Base-by-base conservation (phyloP, 2,329 filamentous ascomycete genomes). In the Colletotrichum horii region DNA sequence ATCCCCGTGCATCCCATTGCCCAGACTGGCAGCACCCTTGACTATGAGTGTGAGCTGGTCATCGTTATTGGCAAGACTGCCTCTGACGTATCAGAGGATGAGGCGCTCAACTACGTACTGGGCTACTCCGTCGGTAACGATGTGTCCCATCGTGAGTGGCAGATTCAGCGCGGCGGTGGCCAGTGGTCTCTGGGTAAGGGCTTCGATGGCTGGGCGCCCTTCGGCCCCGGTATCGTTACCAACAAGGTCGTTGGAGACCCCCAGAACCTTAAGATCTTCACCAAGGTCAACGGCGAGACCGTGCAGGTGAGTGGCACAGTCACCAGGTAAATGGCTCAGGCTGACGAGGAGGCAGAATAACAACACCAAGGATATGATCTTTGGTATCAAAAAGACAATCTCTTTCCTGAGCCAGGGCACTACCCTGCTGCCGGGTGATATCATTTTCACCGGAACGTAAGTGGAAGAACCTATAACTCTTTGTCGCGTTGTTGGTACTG, bases 21-120 rank as follows among this genome's bases (percentile, higher is more conserved):
- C 1, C 94, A 95, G 83, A 88, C 93, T 76, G 88, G 87, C 64
- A 85, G 87, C n/a, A 92, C 92, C 0, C 85, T 95, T 22, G 94
- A 96, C 84, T 96, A 96, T 83, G 94, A 96, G 84, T 95, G 93
- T 82, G 94, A 96, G 85, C 88, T 96, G 8, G 93, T 95, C 16
- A 88, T 92, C 48, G 87, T 96, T 11, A 95, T 96, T 77, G 93
- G 93, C 28, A 93, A 92, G 83, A 86, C 89, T 75, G 93, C 92
- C 75, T 84, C 86, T 58, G 89, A 95, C 80, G 92, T 96, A 15
- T 83, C 91, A 2, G 93, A 94, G 83, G 86, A 87, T 2, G 83
- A 90, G 26, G 94, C 94, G 0, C 85, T 96, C n/a, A 86, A 93
- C 68, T 93, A 94, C 80, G 93, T 96, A 4, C 87, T 95, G 3